phyloP scores from a whole-genome alignment of 1,284 basidiomycete species.

The Ustilago esculenta region DNA sequence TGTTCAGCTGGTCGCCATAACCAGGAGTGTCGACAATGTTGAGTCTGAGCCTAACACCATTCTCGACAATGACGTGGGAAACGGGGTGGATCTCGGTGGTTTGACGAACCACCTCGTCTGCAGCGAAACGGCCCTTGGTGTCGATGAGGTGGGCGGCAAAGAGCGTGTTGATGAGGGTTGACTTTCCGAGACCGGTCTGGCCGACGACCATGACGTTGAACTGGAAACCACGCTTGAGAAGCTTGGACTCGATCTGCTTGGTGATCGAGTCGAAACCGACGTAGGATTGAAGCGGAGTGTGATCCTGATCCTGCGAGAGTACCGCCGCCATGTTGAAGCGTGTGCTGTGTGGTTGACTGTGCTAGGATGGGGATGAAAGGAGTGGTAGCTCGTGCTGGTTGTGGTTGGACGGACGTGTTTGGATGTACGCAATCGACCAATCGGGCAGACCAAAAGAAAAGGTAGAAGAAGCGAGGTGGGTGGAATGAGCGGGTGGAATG shows the following conservation, averaged over 20 bases:
- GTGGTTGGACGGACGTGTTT: neutral
- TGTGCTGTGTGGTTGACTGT: too few relatives aligned
- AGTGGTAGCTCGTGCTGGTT: neutral
- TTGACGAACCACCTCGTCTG: slow-evolving; percentile 86
- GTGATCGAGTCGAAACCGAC: slow-evolving; percentile 75
- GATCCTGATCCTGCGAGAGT: slow-evolving; percentile 19
- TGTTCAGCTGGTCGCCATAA: slow-evolving; percentile 98
- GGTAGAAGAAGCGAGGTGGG: neutral
- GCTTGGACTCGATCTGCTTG: slow-evolving; percentile 97
- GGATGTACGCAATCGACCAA: neutral
- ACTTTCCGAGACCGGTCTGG: slow-evolving; percentile 97
- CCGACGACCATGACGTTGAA: slow-evolving; percentile 82
- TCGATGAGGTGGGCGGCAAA: slow-evolving; percentile 98
- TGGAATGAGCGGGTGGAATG: too few relatives aligned
- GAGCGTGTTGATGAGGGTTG: slow-evolving; percentile 97
- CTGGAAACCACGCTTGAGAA: slow-evolving; percentile 97
- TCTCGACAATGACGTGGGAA: slow-evolving; percentile 95
- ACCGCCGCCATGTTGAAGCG: slow-evolving; percentile 36
- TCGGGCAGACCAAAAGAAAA: neutral
- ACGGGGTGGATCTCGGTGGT: slow-evolving; percentile 96
- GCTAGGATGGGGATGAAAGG: slow-evolving; percentile 1
- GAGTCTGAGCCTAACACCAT: slow-evolving; percentile 90
- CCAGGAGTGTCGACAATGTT: slow-evolving; percentile 99
- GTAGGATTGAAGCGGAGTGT: slow-evolving; percentile 65
- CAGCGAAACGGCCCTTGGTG: slow-evolving; percentile 89